Evolutionary conservation across 179 eudicot species (phyloP).

Genomic region (Corrigiola litoralis): DNA sequence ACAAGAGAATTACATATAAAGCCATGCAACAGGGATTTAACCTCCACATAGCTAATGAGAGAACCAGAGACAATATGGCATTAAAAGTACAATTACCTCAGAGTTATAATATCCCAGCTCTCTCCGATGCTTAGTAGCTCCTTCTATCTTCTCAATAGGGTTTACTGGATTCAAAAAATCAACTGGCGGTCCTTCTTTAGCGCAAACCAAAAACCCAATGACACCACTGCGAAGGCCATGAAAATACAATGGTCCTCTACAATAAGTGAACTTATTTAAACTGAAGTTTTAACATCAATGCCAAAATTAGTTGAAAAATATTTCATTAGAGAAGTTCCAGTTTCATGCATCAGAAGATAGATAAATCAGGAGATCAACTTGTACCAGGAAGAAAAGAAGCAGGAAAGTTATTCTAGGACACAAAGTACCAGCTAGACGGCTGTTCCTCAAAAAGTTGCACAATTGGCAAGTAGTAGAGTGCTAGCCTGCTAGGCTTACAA

Average conservation of each 20-base stretch:
- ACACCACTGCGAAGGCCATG: constrained; percentile 53
- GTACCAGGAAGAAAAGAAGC: too few relatives aligned
- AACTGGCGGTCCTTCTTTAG: constrained; percentile 83
- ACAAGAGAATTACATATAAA: too few relatives aligned
- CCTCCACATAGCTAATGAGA: too few relatives aligned
- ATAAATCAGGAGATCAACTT: constrained; percentile 1
- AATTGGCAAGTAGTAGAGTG: too few relatives aligned
- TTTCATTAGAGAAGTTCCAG: neutral
- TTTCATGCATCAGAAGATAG: neutral
- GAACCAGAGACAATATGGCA: neutral
- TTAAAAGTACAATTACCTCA: constrained; percentile 54
- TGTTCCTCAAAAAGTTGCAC: too few relatives aligned
- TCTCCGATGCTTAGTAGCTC: constrained; percentile 56
- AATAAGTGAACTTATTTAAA: neutral
- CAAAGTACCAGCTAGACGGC: too few relatives aligned
- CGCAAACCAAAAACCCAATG: constrained; percentile 85
- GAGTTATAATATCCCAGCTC: constrained; percentile 84
- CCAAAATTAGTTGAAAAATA: too few relatives aligned
- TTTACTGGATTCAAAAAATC: constrained; percentile 81
- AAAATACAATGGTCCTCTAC: neutral
- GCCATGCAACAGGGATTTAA: too few relatives aligned
- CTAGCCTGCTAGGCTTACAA: neutral
- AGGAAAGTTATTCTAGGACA: too few relatives aligned
- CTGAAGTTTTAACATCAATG: neutral
- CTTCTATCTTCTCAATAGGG: constrained; percentile 91